phyloP scores from a whole-genome alignment of 2,329 filamentous ascomycete species.

The Ascochyta rabiei region DNA sequence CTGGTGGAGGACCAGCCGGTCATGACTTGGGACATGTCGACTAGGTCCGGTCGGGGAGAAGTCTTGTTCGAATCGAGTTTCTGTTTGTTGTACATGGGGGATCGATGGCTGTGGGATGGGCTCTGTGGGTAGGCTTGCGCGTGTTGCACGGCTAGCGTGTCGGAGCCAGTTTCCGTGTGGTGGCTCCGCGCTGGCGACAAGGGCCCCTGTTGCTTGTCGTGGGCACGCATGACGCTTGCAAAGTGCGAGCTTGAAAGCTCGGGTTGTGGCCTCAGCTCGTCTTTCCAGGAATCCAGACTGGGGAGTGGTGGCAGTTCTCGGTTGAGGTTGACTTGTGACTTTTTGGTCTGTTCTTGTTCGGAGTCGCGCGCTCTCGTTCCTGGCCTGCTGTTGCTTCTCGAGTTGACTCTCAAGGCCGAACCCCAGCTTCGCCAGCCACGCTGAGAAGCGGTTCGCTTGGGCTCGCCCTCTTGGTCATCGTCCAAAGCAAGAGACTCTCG shows the following conservation, averaged over 20 bases:
- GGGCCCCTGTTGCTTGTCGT: conserved; percentile 36
- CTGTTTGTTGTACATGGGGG: conserved; percentile 24
- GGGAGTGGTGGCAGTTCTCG: conserved; percentile 56
- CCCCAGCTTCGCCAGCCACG: conserved; percentile 50
- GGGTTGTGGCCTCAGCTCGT: conserved; percentile 23
- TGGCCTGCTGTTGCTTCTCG: conserved; percentile 41
- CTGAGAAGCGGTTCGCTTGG: conserved; percentile 28
- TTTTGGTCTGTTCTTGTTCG: conserved; percentile 32
- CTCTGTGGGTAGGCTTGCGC: conserved; percentile 23
- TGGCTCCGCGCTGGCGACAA: conserved; percentile 35
- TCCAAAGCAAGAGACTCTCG: conserved; percentile 37
- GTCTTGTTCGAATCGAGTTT: conserved; percentile 19
- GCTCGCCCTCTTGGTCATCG: conserved; percentile 23
- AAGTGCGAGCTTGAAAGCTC: conserved; percentile 38
- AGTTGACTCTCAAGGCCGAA: conserved; percentile 43
- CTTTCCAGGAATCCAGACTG: conserved; percentile 51
- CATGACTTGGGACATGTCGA: conserved; percentile 26
- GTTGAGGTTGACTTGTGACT: conserved; percentile 52
- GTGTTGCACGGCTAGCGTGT: conserved; percentile 34
- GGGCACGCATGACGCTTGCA: conserved; percentile 45
- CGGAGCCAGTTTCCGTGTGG: conserved; percentile 40
- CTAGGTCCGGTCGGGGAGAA: conserved; percentile 14
- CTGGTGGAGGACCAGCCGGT: conserved; percentile 36
- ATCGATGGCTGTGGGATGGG: conserved; percentile 17
- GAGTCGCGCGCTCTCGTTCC: conserved; percentile 35